These are phyloP conservation scores for Mucuna pruriens DNA, from an alignment of 306 rosid species.

Conservation along the genomic window DNA sequence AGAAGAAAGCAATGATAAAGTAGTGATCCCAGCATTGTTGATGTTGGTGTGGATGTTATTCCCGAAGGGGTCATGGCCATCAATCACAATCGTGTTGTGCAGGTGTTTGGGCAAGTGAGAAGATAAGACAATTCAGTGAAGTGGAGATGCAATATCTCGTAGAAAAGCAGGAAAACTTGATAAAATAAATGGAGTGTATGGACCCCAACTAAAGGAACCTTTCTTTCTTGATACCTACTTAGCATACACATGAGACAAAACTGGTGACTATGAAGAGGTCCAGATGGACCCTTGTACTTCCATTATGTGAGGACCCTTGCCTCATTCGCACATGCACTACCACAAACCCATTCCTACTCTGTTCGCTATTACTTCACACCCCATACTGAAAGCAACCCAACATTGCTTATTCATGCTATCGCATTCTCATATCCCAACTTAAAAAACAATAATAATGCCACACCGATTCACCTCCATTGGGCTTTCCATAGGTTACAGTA, in stretches of 20 bases:
- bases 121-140: background rate
- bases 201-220: conserved; percentile 37
- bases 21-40: background rate
- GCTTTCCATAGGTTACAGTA: conserved; percentile 11
- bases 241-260: conserved; percentile 59
- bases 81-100: background rate
- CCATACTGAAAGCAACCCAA: conserved; percentile 60
- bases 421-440: conserved; percentile 29
- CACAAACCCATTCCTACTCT: conserved; percentile 14
- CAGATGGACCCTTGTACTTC: conserved; percentile 37
- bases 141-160: conserved; percentile 1
- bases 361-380: conserved; percentile 48
- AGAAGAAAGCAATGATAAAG: background rate
- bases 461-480: conserved; percentile 35
- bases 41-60: background rate
- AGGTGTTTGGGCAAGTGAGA: background rate
- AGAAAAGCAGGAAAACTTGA: background rate
- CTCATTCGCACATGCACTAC: conserved; percentile 39
- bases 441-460: background rate
- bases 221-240: conserved; percentile 52
- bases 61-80: background rate
- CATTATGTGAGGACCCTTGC: conserved; percentile 43
- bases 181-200: conserved; percentile 32
- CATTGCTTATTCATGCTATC: conserved; percentile 27
- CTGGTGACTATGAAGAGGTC: conserved; percentile 47